Evolutionary conservation across 2,329 filamentous ascomycete species (phyloP), one percentile per base, ranked within the genome.

Genomic region (Catunica adiposa): DNA sequence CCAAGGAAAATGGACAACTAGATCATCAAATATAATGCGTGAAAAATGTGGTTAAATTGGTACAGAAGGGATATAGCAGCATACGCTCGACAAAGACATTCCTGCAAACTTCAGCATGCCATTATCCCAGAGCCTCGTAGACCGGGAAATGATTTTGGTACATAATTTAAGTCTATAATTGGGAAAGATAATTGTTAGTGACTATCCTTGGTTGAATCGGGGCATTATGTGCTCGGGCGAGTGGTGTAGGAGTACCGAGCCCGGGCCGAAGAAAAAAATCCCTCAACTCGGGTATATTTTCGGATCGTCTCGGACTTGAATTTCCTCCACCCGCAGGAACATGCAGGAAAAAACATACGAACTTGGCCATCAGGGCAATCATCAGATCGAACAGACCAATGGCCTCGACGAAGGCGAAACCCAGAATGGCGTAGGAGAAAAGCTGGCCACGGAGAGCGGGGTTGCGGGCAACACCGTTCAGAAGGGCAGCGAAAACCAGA

Each of bases 361-460:
- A 86, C 79, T 89, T 89, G 83, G 84, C 85, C 84, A 89, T 89
- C 78, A 89, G 86, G 77, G 84, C 84, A 87, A 89, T 80, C 84
- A 89, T 89, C 69, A 87, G 82, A 69, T 87, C 83, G 83, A 87
- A 87, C 69, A 87, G 82, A 84, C 84, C 84, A 66, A 86, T 88
- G 76, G 87, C 86, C 73, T 92, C 87, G 73, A 89, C 86, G 83
- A 92, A 92, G 71, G 86, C 87, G 78, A 92, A 92, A 78, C 87
- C 86, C 70, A 92, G 78, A 85, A 92, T 90, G 80, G 86, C 86
- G 77, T 92, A 90, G 65, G 85, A 86, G 85, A 92, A 94, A 69
- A 94, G 86, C 82, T 94, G 88, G 72, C 86, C 87, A 77, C 86
- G 84, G 77, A 94, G 86, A 70, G 84, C 85, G 69, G 87, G 87